Evolutionary conservation across 2,329 filamentous ascomycete species (phyloP).

Genomic region (Teratosphaeria pseudoeucalypti): DNA sequence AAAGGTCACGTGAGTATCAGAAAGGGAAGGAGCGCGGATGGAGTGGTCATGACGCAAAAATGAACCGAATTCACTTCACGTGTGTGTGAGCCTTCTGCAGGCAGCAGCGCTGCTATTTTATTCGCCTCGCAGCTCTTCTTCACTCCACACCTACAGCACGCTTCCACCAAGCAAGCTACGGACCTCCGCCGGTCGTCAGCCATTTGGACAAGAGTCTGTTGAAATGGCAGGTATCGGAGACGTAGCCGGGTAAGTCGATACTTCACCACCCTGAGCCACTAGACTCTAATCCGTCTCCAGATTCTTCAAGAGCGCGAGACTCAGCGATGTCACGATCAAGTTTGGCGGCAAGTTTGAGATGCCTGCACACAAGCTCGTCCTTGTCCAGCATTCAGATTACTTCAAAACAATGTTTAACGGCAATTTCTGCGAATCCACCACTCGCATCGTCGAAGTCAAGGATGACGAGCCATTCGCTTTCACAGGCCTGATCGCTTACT

Average conservation of each 20-base stretch:
- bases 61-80: background rate
- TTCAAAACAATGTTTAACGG: conserved; percentile 1
- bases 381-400: conserved; percentile 1
- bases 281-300: background rate
- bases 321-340: background rate
- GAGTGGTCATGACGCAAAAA: background rate
- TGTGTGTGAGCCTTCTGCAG: background rate
- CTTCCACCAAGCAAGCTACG: background rate
- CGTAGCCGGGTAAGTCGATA: background rate
- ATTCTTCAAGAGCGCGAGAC: background rate
- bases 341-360: background rate
- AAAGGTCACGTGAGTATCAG: background rate
- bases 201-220: background rate
- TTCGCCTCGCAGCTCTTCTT: background rate
- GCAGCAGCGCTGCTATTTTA: background rate
- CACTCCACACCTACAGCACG: background rate
- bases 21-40: background rate
- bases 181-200: background rate
- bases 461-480: conserved; percentile 4
- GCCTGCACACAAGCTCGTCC: conserved; percentile 2
- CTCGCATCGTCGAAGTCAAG: background rate
- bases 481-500: background rate
- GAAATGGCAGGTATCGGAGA: background rate
- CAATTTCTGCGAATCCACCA: conserved; percentile 2
- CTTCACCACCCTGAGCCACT: background rate